Percentiles rank a stretch among this genome's conserved stretches.
Evolutionary conservation across 1,284 basidiomycete species (phyloP).

Genomic region (Marasmius oreades): DNA sequence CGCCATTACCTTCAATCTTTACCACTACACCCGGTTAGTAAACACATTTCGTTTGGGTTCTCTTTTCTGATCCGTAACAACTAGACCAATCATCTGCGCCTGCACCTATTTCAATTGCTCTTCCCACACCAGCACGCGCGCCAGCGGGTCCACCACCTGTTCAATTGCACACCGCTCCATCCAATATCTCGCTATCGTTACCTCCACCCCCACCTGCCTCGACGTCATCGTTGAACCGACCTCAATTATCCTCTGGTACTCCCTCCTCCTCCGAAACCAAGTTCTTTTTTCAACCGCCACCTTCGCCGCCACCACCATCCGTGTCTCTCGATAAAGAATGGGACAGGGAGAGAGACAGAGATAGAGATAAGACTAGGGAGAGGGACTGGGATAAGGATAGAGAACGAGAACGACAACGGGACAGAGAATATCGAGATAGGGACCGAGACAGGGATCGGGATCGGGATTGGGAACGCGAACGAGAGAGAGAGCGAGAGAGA

Average conservation of each 20-base stretch:
- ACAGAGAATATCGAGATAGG: background rate
- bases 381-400: background rate
- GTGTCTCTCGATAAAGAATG: slow-evolving; percentile 3
- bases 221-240: slow-evolving; percentile 18
- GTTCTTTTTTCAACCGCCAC: slow-evolving; percentile 13
- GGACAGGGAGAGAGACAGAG: background rate
- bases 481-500: background rate
- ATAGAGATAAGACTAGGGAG: background rate
- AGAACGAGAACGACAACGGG: background rate
- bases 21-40: slow-evolving; percentile 1
- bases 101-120: slow-evolving; percentile 11
- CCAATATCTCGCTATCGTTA: slow-evolving; percentile 21
- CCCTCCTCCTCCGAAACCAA: background rate
- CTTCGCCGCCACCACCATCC: slow-evolving; percentile 24
- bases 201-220: slow-evolving; percentile 21
- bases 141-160: slow-evolving; percentile 11
- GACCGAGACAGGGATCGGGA: background rate
- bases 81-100: slow-evolving; percentile 5
- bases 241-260: slow-evolving; percentile 12
- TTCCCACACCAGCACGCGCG: slow-evolving; percentile 4
- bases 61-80: background rate
- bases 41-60: background rate
- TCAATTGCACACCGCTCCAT: slow-evolving; percentile 6
- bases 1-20: slow-evolving; percentile 14
- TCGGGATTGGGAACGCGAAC: background rate